Conservation (phyloP, 176 grass and related monocot genomes). For the Thinopyrum elongatum region DNA sequence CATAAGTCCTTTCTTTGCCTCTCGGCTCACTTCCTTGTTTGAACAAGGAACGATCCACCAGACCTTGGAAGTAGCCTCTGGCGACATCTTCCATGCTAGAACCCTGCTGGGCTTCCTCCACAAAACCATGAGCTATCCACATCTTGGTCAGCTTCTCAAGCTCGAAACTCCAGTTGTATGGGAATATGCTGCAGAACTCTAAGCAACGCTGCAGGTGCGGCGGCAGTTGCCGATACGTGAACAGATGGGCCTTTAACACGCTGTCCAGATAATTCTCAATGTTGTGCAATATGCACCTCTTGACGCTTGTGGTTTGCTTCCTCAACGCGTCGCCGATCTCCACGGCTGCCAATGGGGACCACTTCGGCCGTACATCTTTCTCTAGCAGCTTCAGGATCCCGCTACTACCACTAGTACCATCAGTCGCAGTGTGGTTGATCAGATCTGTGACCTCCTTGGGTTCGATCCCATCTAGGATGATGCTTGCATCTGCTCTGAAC, state of each 20-base stretch:
- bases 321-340: not conserved
- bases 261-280: not conserved
- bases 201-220: conserved; percentile 4
- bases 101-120: not conserved
- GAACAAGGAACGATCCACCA: not conserved
- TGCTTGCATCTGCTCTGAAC: not conserved
- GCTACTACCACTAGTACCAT: too few relatives aligned
- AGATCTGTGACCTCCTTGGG: not conserved
- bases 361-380: not conserved
- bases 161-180: not conserved
- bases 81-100: not conserved
- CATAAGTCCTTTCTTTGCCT: not conserved
- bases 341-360: not conserved
- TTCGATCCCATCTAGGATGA: not conserved
- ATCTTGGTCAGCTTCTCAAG: not conserved
- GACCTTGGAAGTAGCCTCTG: not conserved
- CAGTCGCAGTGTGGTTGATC: not conserved
- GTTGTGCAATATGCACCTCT: not conserved
- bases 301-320: too few relatives aligned
- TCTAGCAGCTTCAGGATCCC: not conserved
- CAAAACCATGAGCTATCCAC: not conserved
- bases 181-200: conserved; percentile 11
- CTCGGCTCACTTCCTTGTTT: not conserved
- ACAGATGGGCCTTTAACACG: not conserved
- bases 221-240: not conserved